A percentile compares a stretch with the other conserved stretches of the same genome.
These are phyloP conservation scores for Blastomyces gilchristii DNA, from an alignment of 2,329 filamentous ascomycete species.

Conservation along the genomic window DNA sequence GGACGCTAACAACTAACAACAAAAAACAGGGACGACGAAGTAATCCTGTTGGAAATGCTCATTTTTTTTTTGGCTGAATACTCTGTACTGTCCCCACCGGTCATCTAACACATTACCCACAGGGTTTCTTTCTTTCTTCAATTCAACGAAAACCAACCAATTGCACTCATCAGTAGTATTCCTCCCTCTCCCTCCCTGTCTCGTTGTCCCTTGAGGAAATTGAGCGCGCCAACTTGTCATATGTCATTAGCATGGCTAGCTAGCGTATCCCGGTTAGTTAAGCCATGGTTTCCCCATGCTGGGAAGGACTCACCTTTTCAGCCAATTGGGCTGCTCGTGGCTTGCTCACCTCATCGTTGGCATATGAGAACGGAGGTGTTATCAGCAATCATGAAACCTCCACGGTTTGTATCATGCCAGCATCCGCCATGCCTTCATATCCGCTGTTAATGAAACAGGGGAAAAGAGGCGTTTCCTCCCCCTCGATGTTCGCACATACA, in stretches of 20 bases:
- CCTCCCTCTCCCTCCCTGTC: background rate
- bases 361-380: background rate
- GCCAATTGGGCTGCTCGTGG: background rate
- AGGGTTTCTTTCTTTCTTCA: background rate
- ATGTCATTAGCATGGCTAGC: background rate
- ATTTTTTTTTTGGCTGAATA: background rate
- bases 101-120: background rate
- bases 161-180: background rate
- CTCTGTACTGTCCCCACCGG: too few species aligned
- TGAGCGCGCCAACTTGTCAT: background rate
- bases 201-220: background rate
- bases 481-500: background rate
- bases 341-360: background rate
- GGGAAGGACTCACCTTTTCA: background rate
- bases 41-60: background rate
- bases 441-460: background rate
- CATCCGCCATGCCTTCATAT: background rate
- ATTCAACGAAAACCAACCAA: background rate
- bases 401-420: background rate
- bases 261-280: background rate
- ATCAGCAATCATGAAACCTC: background rate
- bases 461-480: background rate
- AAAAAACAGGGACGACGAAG: too few species aligned
- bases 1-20: too few species aligned
- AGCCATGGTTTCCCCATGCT: background rate